A percentile compares a stretch with the other conserved stretches of the same genome.
Conservation (phyloP, 1,284 basidiomycete genomes). For the Austropuccinia psidii region DNA sequence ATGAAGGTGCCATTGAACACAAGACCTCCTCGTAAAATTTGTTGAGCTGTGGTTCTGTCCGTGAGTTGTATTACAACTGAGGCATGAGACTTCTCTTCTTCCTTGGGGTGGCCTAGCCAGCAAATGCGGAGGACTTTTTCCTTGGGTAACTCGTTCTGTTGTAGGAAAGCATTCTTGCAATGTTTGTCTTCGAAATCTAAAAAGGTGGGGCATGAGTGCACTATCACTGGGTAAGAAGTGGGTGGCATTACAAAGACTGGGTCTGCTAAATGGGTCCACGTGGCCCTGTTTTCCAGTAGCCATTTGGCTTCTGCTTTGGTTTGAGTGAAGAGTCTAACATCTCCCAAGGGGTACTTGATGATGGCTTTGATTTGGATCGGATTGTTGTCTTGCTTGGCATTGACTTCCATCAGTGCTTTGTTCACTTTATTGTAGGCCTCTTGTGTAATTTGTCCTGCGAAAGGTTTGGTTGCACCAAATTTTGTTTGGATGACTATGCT, state of each 20-base stretch:
- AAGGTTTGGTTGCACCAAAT: too few species aligned
- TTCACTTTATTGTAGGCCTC: too few species aligned
- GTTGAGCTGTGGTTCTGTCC: background rate
- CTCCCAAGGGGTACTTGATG: too few species aligned
- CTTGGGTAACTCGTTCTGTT: background rate
- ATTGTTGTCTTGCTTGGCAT: too few species aligned
- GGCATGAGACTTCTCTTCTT: background rate
- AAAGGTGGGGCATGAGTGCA: background rate
- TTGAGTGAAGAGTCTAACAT: background rate
- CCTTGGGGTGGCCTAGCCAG: background rate
- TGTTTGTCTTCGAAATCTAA: background rate
- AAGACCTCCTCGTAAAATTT: too few species aligned
- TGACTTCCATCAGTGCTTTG: too few species aligned
- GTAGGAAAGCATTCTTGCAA: background rate
- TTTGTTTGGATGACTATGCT: too few species aligned
- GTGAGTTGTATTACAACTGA: background rate
- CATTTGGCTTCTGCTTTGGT: background rate
- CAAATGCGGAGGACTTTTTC: background rate
- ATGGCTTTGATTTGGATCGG: too few species aligned
- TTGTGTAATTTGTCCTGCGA: too few species aligned
- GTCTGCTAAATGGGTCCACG: background rate
- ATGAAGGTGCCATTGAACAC: too few species aligned
- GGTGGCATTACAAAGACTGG: background rate
- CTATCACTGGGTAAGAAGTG: background rate
- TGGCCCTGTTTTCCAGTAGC: background rate